These are phyloP conservation scores for Aspergillus cristatus DNA, from an alignment of 495 filamentous ascomycete species.

Conservation along the genomic window DNA sequence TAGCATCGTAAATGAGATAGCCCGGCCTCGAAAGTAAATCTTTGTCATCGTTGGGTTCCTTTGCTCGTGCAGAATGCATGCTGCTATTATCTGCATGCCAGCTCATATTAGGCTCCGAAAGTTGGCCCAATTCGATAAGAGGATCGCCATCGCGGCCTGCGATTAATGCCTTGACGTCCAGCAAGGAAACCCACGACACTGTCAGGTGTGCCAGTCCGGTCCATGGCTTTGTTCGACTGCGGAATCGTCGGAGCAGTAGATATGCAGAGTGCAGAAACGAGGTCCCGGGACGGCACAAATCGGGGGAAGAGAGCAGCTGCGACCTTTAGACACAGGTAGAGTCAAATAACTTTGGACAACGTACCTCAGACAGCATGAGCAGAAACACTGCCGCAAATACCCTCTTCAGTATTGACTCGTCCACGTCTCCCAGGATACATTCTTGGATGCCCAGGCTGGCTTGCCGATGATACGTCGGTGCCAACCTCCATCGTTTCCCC, in stretches of 20 bases:
- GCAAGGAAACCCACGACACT: slow-evolving; percentile 28
- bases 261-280: slow-evolving; percentile 29
- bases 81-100: slow-evolving; percentile 1
- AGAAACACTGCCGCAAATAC: slow-evolving; percentile 25
- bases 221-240: slow-evolving; percentile 20
- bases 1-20: slow-evolving; percentile 26
- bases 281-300: slow-evolving; percentile 20
- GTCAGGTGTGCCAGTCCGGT: slow-evolving; percentile 20
- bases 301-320: slow-evolving; percentile 22
- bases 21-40: slow-evolving; percentile 19
- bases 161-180: slow-evolving; percentile 34
- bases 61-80: too few species aligned
- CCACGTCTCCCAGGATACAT: slow-evolving; percentile 21
- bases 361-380: slow-evolving; percentile 33
- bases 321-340: background rate
- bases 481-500: slow-evolving; percentile 24
- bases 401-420: slow-evolving; percentile 16
- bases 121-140: slow-evolving; percentile 22
- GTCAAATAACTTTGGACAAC: background rate
- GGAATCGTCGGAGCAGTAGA: slow-evolving; percentile 26
- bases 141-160: slow-evolving; percentile 34
- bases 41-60: slow-evolving; percentile 8
- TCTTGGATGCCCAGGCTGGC: slow-evolving; percentile 27
- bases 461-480: slow-evolving; percentile 23
- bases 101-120: slow-evolving; percentile 6